Base-by-base conservation (phyloP, 1,284 basidiomycete genomes). In the Pulveroboletus sp. region DNA sequence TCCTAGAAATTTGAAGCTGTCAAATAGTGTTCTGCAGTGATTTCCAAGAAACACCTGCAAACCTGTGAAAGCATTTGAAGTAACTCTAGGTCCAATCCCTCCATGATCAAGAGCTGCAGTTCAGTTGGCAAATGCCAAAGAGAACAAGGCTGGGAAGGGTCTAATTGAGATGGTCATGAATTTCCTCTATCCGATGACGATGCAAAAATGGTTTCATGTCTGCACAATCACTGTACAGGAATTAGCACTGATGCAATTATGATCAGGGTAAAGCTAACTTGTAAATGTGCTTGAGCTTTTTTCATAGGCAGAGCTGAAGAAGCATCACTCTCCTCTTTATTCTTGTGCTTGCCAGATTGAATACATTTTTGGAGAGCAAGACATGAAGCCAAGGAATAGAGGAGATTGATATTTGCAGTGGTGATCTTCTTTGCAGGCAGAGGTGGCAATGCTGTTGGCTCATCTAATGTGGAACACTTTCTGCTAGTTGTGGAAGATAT, bases 1-100 rank as follows among this genome's bases (percentile, higher is more conserved):
- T 47, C 18, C 17, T 33, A 2, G n/a, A 58, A 58, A 2, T 18
- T 35, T 3, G 12, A 58, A 18, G 15, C 18, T 24, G 39, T 20
- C 31, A 58, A 43, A 38, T 58, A 58, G n/a, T 9, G 10, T 12
- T 3, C 18, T 25, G n/a, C 24, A 3, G 28, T 11, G 26, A 58
- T 51, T 18, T 58, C 33, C 29, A 38, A 9, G 24, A 58, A 28
- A 26, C 5, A 35, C 8, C 33, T 47, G 49, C 57, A 58, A 26
- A 22, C 20, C 24, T 58, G 48, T 39, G 35, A 58, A 14, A 55
- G 5, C 25, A 4, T 47, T 26, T 15, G 15, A 35, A 55, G 44
- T 24, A 26, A 58, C 26, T 58, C 49, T n/a, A 22, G 35, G 15
- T 56, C 49, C 47, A 56, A 15, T 36, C 49, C 28, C 18, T 49